These are phyloP conservation scores for Jacaranda mimosifolia DNA, from an alignment of 257 asterid species.

Conservation along the genomic window DNA sequence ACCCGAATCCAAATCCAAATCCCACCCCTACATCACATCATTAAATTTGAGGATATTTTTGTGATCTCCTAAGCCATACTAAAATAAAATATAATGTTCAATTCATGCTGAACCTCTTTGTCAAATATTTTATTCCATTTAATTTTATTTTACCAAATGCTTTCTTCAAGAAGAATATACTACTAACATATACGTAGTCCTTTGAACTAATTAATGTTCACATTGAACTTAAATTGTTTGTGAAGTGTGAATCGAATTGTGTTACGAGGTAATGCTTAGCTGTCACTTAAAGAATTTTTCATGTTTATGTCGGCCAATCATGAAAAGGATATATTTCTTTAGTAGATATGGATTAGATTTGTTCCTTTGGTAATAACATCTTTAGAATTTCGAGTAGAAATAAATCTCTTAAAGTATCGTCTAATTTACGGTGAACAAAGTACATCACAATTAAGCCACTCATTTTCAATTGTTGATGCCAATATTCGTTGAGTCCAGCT, in stretches of 20 bases:
- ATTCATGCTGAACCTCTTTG: neutral
- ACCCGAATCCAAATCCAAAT: no score
- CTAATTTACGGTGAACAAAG: neutral
- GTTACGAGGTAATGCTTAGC: constrained; percentile 22
- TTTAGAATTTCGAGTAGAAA: constrained; percentile 9
- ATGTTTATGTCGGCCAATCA: constrained; percentile 49
- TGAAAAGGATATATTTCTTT: constrained; percentile 37
- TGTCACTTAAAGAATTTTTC: constrained; percentile 28
- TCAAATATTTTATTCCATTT: neutral
- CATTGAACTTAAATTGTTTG: neutral
- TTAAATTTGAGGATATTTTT: neutral
- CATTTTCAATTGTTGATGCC: no score
- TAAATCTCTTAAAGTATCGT: neutral
- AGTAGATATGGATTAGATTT: constrained; percentile 44
- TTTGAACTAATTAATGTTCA: no score
- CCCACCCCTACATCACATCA: neutral
- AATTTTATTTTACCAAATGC: neutral
- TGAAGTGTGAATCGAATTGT: constrained; percentile 24
- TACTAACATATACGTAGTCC: neutral
- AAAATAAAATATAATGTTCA: neutral
- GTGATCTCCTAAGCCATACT: neutral
- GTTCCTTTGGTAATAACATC: constrained; percentile 16
- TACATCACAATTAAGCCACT: constrained; percentile 5
- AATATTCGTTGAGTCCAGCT: no score
- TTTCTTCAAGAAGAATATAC: neutral